Evolutionary conservation across 345 rosid genomes (phyloP).

Genomic region (Abelmoschus esculentus): DNA sequence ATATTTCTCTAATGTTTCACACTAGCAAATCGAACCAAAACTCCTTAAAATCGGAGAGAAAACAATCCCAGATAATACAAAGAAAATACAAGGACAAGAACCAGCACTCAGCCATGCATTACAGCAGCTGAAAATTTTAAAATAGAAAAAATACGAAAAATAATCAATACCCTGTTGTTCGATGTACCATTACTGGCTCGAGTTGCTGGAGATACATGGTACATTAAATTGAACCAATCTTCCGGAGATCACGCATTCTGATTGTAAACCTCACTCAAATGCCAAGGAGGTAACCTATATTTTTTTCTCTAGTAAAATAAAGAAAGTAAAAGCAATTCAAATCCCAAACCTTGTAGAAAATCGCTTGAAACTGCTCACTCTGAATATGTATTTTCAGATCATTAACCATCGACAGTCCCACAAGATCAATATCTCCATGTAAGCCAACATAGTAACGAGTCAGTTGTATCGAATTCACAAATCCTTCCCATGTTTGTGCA

Average conservation of each 20-base stretch:
- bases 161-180: constrained; percentile 15
- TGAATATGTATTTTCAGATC: constrained; percentile 33
- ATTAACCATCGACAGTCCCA: constrained; percentile 35
- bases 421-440: constrained; percentile 27
- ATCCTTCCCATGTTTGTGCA: constrained; percentile 27
- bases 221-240: constrained; percentile 35
- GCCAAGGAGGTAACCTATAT: constrained; percentile 37
- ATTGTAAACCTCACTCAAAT: constrained; percentile 59
- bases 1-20: constrained; percentile 35
- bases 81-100: constrained; percentile 24
- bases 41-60: constrained; percentile 38
- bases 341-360: constrained; percentile 46
- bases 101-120: constrained; percentile 27
- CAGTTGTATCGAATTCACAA: constrained; percentile 30
- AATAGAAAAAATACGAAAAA: constrained; percentile 5
- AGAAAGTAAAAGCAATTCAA: constrained; percentile 14
- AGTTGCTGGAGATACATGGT: constrained; percentile 32
- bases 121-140: constrained; percentile 20
- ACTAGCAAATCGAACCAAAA: constrained; percentile 32
- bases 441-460: constrained; percentile 27
- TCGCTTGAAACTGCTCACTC: constrained; percentile 34
- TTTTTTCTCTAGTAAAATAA: constrained; percentile 14
- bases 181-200: constrained; percentile 19
- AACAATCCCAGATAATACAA: constrained; percentile 24
- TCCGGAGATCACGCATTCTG: constrained; percentile 43